A percentile compares a stretch with the other conserved stretches of the same genome.
phyloP scores from a whole-genome alignment of 495 filamentous ascomycete genomes.

The Amphirosellinia nigrospora region DNA sequence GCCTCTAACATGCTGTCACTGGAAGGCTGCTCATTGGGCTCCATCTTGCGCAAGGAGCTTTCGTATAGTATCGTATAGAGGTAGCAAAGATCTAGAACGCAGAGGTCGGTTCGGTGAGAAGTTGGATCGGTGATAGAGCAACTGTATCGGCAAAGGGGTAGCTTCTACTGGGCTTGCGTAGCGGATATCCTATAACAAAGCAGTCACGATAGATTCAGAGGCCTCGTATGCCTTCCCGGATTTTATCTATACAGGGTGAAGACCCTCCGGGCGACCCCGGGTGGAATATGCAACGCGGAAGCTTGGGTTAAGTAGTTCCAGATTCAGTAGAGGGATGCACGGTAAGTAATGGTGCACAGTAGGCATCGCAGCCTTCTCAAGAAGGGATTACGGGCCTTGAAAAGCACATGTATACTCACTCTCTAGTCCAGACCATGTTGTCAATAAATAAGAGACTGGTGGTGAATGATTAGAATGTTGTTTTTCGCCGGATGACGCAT shows the following conservation, averaged over 20 bases:
- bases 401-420: not conserved
- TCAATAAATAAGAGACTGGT: not conserved
- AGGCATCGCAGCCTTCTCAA: not conserved
- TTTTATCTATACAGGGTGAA: no score
- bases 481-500: slow-evolving; percentile 15
- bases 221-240: not conserved
- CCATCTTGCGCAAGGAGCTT: not conserved
- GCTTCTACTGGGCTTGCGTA: not conserved
- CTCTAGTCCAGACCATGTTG: not conserved
- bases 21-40: not conserved
- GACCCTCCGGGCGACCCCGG: not conserved
- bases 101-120: not conserved
- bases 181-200: not conserved
- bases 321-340: not conserved
- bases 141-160: not conserved
- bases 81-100: not conserved
- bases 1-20: not conserved
- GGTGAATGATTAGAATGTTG: not conserved
- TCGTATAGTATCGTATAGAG: not conserved
- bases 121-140: not conserved
- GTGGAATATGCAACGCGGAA: not conserved
- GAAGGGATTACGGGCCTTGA: not conserved
- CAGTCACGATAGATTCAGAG: not conserved
- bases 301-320: not conserved
- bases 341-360: not conserved